Conservation (phyloP, 1,284 basidiomycete genomes). For the Tremellales sp. region DNA sequence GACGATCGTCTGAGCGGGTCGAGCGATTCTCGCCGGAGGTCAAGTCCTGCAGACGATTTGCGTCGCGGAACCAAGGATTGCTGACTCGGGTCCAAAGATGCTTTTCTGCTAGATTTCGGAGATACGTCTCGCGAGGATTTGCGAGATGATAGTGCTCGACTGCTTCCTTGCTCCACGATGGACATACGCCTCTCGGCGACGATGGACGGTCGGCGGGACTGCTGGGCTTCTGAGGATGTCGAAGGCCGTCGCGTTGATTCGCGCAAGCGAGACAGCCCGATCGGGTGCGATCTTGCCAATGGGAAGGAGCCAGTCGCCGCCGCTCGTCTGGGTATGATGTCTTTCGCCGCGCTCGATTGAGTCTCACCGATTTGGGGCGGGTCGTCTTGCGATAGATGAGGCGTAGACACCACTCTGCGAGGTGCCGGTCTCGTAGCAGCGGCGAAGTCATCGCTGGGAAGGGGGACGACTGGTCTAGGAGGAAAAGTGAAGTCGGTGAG, state of each 20-base stretch:
- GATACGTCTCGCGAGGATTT: background rate
- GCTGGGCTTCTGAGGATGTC: conserved; percentile 1
- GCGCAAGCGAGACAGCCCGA: conserved; percentile 25
- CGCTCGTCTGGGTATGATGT: conserved; percentile 2
- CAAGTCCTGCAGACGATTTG: background rate
- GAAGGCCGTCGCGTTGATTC: conserved; percentile 8
- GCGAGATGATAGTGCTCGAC: conserved; percentile 2
- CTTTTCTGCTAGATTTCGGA: background rate
- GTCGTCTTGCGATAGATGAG: too few species aligned
- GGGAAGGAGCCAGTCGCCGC: conserved; percentile 22
- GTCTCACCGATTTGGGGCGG: background rate
- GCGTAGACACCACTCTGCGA: conserved; percentile 18
- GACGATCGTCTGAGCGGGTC: conserved; percentile 1
- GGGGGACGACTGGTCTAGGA: too few species aligned
- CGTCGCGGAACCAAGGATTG: background rate
- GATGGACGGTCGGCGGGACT: conserved; percentile 7
- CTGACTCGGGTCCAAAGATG: background rate
- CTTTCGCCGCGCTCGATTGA: background rate
- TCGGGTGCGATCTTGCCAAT: conserved; percentile 15
- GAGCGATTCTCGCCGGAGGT: background rate
- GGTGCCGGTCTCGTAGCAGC: conserved; percentile 19
- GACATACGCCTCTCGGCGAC: conserved; percentile 15
- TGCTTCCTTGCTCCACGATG: conserved; percentile 10
- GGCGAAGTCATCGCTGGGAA: conserved; percentile 18
- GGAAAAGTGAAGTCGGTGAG: conserved; percentile 15